These are phyloP conservation scores for Trypanosoma cruzi DNA, from an alignment of 208 protist species.

Conservation along the genomic window DNA sequence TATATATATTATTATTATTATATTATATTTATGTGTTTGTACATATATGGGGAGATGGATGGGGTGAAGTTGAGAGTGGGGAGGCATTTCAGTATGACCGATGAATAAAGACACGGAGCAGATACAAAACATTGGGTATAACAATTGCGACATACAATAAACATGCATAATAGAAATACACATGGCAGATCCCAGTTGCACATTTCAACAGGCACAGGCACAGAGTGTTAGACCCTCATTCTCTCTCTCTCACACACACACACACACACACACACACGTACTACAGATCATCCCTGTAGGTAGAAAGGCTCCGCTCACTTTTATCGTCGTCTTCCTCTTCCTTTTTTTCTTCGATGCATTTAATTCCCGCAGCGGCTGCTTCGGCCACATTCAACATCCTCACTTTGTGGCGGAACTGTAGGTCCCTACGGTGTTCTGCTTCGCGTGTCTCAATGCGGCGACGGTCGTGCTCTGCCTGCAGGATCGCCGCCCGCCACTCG, in stretches of 20 bases:
- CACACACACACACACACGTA: no score
- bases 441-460: slow-evolving; percentile 25
- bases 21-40: no score
- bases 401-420: slow-evolving; percentile 1
- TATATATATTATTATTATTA: no score
- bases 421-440: slow-evolving; percentile 2
- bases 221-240: neutral
- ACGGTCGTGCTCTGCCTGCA: slow-evolving; percentile 27
- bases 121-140: no score
- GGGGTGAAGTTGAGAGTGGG: no score
- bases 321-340: neutral
- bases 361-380: neutral
- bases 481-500: slow-evolving; percentile 23
- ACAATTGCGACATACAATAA: no score
- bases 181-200: no score
- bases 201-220: neutral
- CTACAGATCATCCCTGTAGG: slow-evolving; percentile 21
- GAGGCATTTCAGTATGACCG: no score
- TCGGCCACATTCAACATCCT: neutral
- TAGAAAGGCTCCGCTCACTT: slow-evolving; percentile 7
- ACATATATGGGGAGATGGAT: no score
- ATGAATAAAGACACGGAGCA: no score
- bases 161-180: no score
- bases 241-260: no score
- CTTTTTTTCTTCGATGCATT: neutral